A percentile compares a stretch with the other conserved stretches of the same genome.
Conservation (phyloP, 192 early-diverging fungal genomes). For the Jimgerdemannia flammicorona region DNA sequence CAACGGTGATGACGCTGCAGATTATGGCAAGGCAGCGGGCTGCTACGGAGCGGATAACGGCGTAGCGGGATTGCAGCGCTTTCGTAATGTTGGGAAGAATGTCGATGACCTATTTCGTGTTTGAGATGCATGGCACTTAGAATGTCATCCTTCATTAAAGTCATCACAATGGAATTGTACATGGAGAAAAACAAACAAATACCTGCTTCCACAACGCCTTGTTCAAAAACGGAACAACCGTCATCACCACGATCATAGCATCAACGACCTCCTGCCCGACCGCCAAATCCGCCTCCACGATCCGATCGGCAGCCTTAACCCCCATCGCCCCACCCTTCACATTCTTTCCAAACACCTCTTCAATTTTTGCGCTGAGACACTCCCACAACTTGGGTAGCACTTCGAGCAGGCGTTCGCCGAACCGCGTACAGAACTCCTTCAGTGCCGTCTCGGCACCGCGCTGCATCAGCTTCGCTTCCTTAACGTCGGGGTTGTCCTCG, state of each 20-base stretch:
- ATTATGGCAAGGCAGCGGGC: conserved; percentile 76
- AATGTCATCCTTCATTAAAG: not conserved
- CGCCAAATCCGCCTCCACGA: conserved; percentile 7
- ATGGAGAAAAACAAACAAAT: not conserved
- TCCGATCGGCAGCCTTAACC: conserved; percentile 19
- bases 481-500: conserved; percentile 22
- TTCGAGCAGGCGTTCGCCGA: conserved; percentile 64
- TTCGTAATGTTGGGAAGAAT: conserved; percentile 64
- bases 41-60: conserved; percentile 76
- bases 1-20: conserved; percentile 58
- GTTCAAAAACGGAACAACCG: conserved; percentile 63
- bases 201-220: conserved; percentile 30
- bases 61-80: conserved; percentile 61
- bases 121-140: not conserved
- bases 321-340: conserved; percentile 17
- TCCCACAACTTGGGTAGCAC: conserved; percentile 71
- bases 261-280: conserved; percentile 73
- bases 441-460: conserved; percentile 66
- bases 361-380: conserved; percentile 45
- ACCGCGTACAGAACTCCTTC: conserved; percentile 56
- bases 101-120: conserved; percentile 31
- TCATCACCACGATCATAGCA: conserved; percentile 66
- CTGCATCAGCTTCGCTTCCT: conserved; percentile 55
- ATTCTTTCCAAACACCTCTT: conserved; percentile 31
- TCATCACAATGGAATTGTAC: not conserved